Evolutionary conservation across 345 rosid species (phyloP).

Genomic region (Lagerstroemia speciosa): DNA sequence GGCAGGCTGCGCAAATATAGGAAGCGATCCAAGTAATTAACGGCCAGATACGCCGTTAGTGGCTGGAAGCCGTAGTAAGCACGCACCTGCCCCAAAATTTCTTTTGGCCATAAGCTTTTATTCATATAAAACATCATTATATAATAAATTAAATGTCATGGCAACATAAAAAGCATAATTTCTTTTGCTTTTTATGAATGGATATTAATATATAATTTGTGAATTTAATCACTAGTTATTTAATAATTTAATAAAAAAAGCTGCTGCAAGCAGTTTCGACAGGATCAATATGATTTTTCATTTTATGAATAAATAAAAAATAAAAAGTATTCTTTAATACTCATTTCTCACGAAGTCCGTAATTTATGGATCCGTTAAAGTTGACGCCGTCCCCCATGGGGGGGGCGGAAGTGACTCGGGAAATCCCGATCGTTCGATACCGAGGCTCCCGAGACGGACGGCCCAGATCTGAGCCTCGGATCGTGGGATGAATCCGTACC

Average conservation of each 20-base stretch:
- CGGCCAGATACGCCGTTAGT: slow-evolving; percentile 90
- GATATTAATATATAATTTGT: no score
- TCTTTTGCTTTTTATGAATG: no score
- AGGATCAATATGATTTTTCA: no score
- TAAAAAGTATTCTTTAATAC: no score
- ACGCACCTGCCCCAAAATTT: slow-evolving; percentile 57
- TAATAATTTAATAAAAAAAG: no score
- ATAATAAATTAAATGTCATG: no score
- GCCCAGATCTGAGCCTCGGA: slow-evolving; percentile 7
- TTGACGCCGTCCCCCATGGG: not conserved
- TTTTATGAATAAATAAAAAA: no score
- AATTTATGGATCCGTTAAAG: not conserved
- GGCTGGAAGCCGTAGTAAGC: slow-evolving; percentile 67
- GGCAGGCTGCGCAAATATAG: slow-evolving; percentile 60
- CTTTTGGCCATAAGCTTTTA: no score
- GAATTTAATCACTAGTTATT: no score
- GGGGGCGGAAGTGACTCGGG: not conserved
- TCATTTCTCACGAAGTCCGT: not conserved
- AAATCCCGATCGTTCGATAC: not conserved
- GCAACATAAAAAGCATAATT: no score
- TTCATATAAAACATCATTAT: no score
- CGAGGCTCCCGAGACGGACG: not conserved
- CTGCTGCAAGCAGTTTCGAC: no score
- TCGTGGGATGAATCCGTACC: slow-evolving; percentile 23
- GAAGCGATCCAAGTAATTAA: slow-evolving; percentile 92